Base-by-base conservation (phyloP, 1,284 basidiomycete species). In the Hemileia vastatrix region DNA sequence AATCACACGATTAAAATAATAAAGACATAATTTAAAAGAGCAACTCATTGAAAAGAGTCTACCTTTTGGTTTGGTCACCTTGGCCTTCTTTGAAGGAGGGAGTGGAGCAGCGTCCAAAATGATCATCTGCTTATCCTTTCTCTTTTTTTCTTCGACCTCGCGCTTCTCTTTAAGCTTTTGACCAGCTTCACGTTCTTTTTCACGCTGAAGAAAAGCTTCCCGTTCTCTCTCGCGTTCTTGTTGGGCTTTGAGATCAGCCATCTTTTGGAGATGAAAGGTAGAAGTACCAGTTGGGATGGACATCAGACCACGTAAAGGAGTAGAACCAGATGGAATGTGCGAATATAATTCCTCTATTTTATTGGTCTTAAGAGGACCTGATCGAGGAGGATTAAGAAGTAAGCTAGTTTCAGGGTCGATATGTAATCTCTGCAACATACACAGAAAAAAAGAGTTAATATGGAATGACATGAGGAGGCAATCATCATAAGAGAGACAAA, bases 91-190 rank as follows among this genome's bases (percentile, higher is more conserved):
- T 45, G 45, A 18, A 4, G 52, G 36, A 6, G 53, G 52, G 45
- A 27, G 27, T 2, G 53, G 60, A 15, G 31, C 52, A 44, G 49
- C 60, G 19, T 33, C 43, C 6, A 62, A 53, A 19, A 62, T 31
- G 18, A 49, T 47, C 31, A 62, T 55, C 23, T 62, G 52, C 43
- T 62, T 62, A 18, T 62, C 60, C 33, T 50, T 62, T 15, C 55
- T 62, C 32, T 49, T 62, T 31, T 53, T 27, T 23, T 62, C 60
- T 50, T 62, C 60, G 24, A 55, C 60, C 23, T 50, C 4, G 3
- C 60, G 44, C 50, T 62, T 62, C 32, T 62, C 60, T 18, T 62
- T 62, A 1, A 62, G 47, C n/a, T 53, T 11, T 23, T 62, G 60
- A 18, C 60, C 60, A 6, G 60, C 60, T 1, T 55, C 19, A 47